phyloP scores from a whole-genome alignment of 148 eudicot genomes.

The Limonium bicolor region DNA sequence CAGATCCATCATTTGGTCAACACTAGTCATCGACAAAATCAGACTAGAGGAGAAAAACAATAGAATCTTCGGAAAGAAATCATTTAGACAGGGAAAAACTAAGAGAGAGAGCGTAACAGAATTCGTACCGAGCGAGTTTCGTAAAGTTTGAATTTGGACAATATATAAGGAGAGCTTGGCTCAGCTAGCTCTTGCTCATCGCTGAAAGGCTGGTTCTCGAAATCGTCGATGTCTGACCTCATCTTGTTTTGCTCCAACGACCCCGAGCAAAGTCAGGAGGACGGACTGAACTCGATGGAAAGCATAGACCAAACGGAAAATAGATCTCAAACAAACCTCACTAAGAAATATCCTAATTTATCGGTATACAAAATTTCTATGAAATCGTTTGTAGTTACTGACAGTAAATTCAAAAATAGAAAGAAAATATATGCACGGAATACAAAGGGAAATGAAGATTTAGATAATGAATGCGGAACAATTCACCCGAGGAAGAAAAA shows the following conservation, averaged over 20 bases:
- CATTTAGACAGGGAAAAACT: neutral
- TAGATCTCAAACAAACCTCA: neutral
- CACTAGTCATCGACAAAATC: too few relatives aligned
- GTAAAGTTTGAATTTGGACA: slow-evolving; percentile 70
- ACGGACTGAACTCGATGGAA: slow-evolving; percentile 44
- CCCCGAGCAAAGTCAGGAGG: slow-evolving; percentile 11
- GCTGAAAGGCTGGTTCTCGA: slow-evolving; percentile 8
- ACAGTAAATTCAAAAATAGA: too few relatives aligned
- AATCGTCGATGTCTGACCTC: slow-evolving; percentile 19
- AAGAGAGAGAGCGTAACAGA: too few relatives aligned
- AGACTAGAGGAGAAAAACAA: too few relatives aligned
- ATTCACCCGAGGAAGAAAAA: too few relatives aligned
- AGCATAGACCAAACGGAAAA: slow-evolving; percentile 10
- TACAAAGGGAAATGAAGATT: too few relatives aligned
- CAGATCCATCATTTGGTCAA: too few relatives aligned
- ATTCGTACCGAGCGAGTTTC: slow-evolving; percentile 80
- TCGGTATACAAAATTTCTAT: too few relatives aligned
- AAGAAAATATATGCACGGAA: too few relatives aligned
- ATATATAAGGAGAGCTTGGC: slow-evolving; percentile 13
- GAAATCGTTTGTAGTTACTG: too few relatives aligned
- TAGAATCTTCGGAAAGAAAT: neutral
- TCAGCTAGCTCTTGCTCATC: slow-evolving; percentile 17
- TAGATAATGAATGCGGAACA: too few relatives aligned
- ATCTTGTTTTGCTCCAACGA: slow-evolving; percentile 17
- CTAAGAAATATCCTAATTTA: too few relatives aligned